Evolutionary conservation across 768 basidiomycete genomes (phyloP), one percentile per base, ranked within the genome.

Genomic region (Naganishia vaughanmartiniae): DNA sequence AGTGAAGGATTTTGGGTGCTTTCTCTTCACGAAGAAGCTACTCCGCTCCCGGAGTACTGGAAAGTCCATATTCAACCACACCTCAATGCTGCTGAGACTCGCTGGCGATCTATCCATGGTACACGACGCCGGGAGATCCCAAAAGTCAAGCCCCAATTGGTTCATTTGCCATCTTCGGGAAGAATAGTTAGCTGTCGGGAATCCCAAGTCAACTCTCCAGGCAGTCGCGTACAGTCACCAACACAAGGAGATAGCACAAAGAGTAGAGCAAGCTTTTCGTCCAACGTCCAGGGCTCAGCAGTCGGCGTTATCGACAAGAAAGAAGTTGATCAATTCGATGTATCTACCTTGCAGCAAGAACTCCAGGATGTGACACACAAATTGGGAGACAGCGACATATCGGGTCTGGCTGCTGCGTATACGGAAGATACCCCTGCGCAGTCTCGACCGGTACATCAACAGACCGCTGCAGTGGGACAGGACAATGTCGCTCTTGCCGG

Each of bases 1-100:
- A 55, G 34, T 9, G 68, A 69, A 48, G 68, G 68, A 2, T 19
- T 34, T 21, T 69, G 68, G 68, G 55, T 45, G 7, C 26, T 69
- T 28, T 46, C 56, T 24, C n/a, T 69, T 1, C 24, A 69, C 21
- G 31, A 60, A 15, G 42, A 46, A 0, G 55, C 57, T 14, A 57
- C 19, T 24, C 15, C 56, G 1, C 28, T 69, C 1, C 7, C 30
- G 6, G 53, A 56, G 7, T 60, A 42, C 19, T 69, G 68, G 68
- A 30, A 11, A 7, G 21, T 21, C 30, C 17, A 69, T 5, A 57
- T 69, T 51, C 6, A 15, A 15, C 56, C 55, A 34, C 28, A 33
- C 4, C 21, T 69, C 19, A 26, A 69, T 19, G 30, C 28, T 1
- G 24, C 19, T 1, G 68, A 69, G 24, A 34, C 60, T 1, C 21